Percentiles rank a stretch among this genome's conserved stretches.
Conservation (phyloP, 805 yeast genomes). For the Hanseniaspora clermontiae region DNA sequence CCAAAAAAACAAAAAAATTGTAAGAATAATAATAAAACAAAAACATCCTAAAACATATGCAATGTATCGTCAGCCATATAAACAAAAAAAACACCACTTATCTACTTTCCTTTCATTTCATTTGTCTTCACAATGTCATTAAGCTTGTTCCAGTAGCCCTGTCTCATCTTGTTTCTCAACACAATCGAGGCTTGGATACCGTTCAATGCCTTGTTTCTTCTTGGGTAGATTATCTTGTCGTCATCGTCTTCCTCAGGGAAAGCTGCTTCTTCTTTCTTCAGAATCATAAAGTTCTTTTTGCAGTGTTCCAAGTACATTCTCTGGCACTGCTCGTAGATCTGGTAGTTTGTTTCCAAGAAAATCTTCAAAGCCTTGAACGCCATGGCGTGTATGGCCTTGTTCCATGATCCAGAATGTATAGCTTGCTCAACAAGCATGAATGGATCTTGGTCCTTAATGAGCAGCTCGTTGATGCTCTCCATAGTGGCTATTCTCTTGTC, state of each 20-base stretch:
- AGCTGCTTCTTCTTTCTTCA: constrained; percentile 37
- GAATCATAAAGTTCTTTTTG: constrained; percentile 57
- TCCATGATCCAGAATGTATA: constrained; percentile 63
- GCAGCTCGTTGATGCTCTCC: constrained; percentile 12
- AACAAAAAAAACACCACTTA: too few relatives aligned
- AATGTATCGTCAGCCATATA: too few relatives aligned
- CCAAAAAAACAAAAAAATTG: too few relatives aligned
- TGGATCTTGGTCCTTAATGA: constrained; percentile 21
- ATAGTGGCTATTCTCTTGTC: constrained; percentile 10
- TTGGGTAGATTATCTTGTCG: not conserved
- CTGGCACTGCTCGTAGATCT: constrained; percentile 85
- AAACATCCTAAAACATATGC: too few relatives aligned
- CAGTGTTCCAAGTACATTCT: constrained; percentile 67
- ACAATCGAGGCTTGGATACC: constrained; percentile 14
- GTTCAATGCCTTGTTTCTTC: constrained; percentile 1
- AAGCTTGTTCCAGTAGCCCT: constrained; percentile 55
- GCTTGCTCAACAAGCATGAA: constrained; percentile 30
- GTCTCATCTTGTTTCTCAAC: constrained; percentile 12
- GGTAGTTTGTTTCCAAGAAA: constrained; percentile 85
- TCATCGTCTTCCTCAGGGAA: not conserved
- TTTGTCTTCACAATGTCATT: constrained; percentile 42
- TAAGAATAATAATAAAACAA: too few relatives aligned
- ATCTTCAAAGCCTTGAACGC: constrained; percentile 84
- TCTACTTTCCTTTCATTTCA: constrained; percentile 12
- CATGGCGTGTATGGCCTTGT: constrained; percentile 79